Conservation (phyloP, 805 yeast species). For the Kodamaea nitidulidarum region DNA sequence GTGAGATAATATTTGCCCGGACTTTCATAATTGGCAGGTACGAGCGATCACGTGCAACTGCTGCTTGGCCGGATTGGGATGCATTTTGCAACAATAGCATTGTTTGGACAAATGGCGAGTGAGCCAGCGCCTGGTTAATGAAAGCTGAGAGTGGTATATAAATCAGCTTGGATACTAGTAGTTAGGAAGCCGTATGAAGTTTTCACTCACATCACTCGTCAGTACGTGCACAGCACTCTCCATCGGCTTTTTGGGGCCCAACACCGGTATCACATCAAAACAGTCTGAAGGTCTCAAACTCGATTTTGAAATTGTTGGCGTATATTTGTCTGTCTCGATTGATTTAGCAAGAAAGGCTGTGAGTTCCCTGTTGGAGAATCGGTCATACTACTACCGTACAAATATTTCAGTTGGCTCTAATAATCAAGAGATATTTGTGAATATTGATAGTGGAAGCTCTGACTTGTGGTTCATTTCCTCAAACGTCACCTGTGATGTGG, state of each 20-base stretch:
- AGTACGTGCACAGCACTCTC: not conserved
- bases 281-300: conserved; percentile 1
- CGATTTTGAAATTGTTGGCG: not conserved
- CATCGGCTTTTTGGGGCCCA: not conserved
- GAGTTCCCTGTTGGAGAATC: conserved; percentile 2
- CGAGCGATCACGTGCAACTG: not conserved
- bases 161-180: too few relatives aligned
- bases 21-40: not conserved
- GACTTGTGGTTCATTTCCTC: conserved; percentile 10
- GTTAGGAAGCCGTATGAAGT: not conserved
- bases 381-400: conserved; percentile 5
- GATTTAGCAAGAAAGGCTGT: not conserved
- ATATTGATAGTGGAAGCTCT: conserved; percentile 14
- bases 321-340: not conserved
- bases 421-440: conserved; percentile 7
- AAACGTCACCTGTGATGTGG: not conserved
- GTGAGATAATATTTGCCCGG: not conserved
- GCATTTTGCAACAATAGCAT: not conserved
- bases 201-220: not conserved
- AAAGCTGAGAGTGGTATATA: too few relatives aligned
- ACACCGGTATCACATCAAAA: not conserved
- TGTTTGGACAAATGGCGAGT: too few relatives aligned
- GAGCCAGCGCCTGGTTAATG: too few relatives aligned
- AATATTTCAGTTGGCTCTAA: conserved; percentile 5
- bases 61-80: not conserved